Percentiles rank a stretch among this genome's conserved stretches.
Conservation (phyloP, 768 basidiomycete species). For the Mycena belliarum region DNA sequence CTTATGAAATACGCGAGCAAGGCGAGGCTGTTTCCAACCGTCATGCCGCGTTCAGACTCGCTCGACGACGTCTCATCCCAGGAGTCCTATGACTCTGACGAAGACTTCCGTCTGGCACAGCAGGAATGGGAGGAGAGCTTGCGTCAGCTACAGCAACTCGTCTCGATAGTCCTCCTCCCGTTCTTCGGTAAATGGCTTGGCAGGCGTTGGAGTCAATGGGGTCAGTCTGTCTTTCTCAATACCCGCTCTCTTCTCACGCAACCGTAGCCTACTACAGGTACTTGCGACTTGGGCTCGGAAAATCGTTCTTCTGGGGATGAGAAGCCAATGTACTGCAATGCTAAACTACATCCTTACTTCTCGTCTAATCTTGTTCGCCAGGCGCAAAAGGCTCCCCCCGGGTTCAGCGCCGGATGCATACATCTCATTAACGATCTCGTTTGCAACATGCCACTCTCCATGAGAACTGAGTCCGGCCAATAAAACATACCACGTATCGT, state of each 20-base stretch:
- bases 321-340: conserved; percentile 26
- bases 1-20: conserved; percentile 14
- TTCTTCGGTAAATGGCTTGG: conserved; percentile 89
- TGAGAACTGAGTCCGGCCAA: conserved; percentile 62
- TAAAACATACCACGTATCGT: conserved; percentile 79
- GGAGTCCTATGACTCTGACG: conserved; percentile 62
- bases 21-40: conserved; percentile 19
- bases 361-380: conserved; percentile 53
- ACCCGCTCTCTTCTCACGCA: conserved; percentile 15
- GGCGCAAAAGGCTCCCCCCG: conserved; percentile 41
- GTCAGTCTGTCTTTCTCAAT: conserved; percentile 45
- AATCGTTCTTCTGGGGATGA: conserved; percentile 60
- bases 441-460: conserved; percentile 61
- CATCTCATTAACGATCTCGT: conserved; percentile 65
- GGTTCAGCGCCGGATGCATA: conserved; percentile 44
- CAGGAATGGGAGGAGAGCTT: conserved; percentile 94
- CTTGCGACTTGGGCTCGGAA: conserved; percentile 59
- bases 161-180: conserved; percentile 80
- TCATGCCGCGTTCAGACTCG: conserved; percentile 65
- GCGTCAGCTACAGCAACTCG: conserved; percentile 78
- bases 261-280: conserved; percentile 70
- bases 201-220: conserved; percentile 82
- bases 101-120: conserved; percentile 76
- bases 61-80: conserved; percentile 60
- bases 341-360: conserved; percentile 26